phyloP scores from a whole-genome alignment of 1,139 yeast species.

The Pichia inconspicua region DNA sequence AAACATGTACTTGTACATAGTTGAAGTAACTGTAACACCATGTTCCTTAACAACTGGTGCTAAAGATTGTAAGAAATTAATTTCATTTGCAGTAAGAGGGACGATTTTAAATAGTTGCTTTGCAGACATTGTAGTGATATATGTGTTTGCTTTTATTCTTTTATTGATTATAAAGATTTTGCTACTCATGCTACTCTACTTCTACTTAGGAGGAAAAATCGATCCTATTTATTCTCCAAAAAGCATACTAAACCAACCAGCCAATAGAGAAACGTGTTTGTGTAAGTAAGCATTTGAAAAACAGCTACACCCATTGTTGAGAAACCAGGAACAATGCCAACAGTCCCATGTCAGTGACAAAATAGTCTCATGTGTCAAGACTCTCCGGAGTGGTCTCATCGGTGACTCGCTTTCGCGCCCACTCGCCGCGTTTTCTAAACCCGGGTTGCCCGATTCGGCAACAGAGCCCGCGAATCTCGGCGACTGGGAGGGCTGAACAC shows the following conservation, averaged over 20 bases:
- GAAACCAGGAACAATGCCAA: neutral
- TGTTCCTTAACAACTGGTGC: conserved; percentile 46
- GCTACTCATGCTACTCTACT: no score
- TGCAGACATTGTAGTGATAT: conserved; percentile 4
- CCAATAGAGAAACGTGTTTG: neutral
- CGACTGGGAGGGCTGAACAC: neutral
- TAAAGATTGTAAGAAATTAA: conserved; percentile 13
- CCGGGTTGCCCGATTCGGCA: neutral
- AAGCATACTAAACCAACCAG: neutral
- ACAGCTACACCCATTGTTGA: neutral
- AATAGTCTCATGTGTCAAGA: no score
- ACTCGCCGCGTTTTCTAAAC: neutral
- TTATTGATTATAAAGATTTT: no score
- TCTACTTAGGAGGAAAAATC: neutral
- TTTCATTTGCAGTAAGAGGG: conserved; percentile 12
- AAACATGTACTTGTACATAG: conserved; percentile 52
- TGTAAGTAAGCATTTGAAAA: neutral
- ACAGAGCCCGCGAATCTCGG: neutral
- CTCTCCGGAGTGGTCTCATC: neutral
- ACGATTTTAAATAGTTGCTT: conserved; percentile 13
- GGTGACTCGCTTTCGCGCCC: neutral
- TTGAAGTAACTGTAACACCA: conserved; percentile 48
- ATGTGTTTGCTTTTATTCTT: no score
- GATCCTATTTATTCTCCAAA: neutral
- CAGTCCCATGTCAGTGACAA: neutral